Base-by-base conservation (phyloP, 2,329 filamentous ascomycete genomes). In the Pseudogymnoascus sp. region DNA sequence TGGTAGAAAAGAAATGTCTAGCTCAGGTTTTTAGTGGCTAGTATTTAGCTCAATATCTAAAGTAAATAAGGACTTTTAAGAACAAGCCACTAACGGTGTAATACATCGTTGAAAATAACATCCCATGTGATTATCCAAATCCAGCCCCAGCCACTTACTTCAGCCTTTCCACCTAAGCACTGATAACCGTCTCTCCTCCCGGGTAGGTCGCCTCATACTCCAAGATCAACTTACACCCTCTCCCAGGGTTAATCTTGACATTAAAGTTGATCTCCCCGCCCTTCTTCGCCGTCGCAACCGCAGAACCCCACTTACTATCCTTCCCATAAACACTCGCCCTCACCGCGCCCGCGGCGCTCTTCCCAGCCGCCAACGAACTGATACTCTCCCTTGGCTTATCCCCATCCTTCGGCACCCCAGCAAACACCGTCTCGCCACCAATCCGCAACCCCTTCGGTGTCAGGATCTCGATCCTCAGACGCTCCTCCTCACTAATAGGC, bases 131-230 rank as follows among this genome's bases (percentile, higher is more conserved):
- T 31, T 31, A 31, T 26, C 26, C 26, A 31, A 57, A 19, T 19
- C 47, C 26, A 31, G n/a, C n/a, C 47, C 47, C 47, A 13, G 5
- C 1, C 10, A 13, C 47, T 31, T 57, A 11, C 7, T 19, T 26
- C 26, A 31, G n/a, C 10, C 9, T 31, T 19, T 19, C 33, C 33
- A 31, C 42, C 21, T 65, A 63, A 38, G 42, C 67, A 64, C 65
- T 65, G 62, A 74, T 64, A 60, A 79, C 76, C 6, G 67, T 71
- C 65, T 85, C 82, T 8, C 79, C 80, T 15, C 73, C 73, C 1
- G 86, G 86, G 68, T 83, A 76, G 21, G 78, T 79, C 17, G 86
- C 80, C 65, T 83, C 80, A 73, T 89, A 89, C 75, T 87, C 84
- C 65, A 90, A 70, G 23, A 75, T 75, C 65, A 89, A 72, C 73